phyloP scores from a whole-genome alignment of 805 yeast genomes.

The Saccharomyces paradoxus region DNA sequence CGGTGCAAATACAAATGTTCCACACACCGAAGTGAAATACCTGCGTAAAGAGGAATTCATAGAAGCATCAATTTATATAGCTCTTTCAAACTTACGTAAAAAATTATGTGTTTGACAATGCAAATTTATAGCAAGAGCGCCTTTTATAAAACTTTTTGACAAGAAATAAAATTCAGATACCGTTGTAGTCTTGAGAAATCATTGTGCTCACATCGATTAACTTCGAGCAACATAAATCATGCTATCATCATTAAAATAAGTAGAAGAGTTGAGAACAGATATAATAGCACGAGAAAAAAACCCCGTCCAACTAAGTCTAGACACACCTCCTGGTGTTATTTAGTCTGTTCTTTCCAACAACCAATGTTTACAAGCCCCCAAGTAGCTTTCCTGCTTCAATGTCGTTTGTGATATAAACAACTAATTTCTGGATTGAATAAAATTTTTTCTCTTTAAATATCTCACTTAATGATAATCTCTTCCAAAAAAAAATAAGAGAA shows the following conservation, averaged over 20 bases:
- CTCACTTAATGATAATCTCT: background rate
- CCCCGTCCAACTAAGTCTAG: background rate
- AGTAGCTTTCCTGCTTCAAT: background rate
- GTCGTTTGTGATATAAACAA: too few species aligned
- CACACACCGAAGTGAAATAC: background rate
- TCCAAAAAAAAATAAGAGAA: background rate
- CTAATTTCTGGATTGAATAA: too few species aligned
- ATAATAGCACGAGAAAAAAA: background rate
- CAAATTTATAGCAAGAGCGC: background rate
- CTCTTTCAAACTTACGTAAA: background rate
- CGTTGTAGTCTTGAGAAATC: conserved; percentile 93
- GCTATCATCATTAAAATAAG: conserved; percentile 26
- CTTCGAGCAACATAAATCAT: conserved; percentile 37
- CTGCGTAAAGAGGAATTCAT: background rate
- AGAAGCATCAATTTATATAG: background rate
- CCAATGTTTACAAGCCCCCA: background rate
- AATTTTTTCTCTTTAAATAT: background rate
- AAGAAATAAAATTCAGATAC: conserved; percentile 59
- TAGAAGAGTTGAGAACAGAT: background rate
- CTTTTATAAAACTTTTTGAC: background rate
- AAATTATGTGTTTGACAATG: background rate
- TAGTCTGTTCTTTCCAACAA: background rate
- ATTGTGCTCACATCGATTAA: conserved; percentile 54
- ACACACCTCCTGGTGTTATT: background rate
- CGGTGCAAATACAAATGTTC: background rate